Base-by-base conservation (phyloP, 768 basidiomycete species). In the Boletus vermiculosoides region DNA sequence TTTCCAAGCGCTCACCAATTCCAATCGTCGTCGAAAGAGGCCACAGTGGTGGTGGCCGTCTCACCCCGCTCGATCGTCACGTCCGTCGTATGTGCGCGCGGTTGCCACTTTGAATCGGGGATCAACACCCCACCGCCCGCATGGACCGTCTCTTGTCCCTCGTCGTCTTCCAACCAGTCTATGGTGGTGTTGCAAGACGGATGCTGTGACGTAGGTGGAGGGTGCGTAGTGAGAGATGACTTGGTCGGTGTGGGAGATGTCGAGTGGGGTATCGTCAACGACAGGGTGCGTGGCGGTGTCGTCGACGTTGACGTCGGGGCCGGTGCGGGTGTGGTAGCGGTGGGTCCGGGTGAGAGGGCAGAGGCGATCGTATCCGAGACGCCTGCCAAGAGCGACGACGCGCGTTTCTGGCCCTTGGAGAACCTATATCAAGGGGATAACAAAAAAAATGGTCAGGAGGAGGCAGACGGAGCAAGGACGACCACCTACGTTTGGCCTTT, bases 341-440 rank as follows among this genome's bases (percentile, higher is more conserved):
- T 72, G 0, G 76, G 71, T 15, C 74, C 59, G 2, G 80, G 76
- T 8, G 74, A 68, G 53, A 83, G 66, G 0, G 79, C 84, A 3
- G 80, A 76, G 11, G 77, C 77, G 36, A 85, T 74, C 40, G 80
- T 77, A 58, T 79, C 78, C 6, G 85, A 85, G 20, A 88, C 80
- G 66, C 88, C 88, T 0, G 85, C 80, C 52, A 90, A 66, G 31
- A 90, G 76, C 1, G 81, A 61, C 0, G 87, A 87, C 0, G 87
- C 87, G 22, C 87, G 84, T 71, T 87, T 88, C 56, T 85, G 85
- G 63, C 75, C 78, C 62, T 84, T 87, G 18, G 83, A 74, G 64
- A 89, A 80, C n/a, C 88, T 90, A 20, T 49, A 36, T 22, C 5
- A 9, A 15, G 6, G 3, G 18, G 39, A 4, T 37, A 8, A n/a